phyloP scores from a whole-genome alignment of 305 asterid genomes.

The Nicotiana rustica region DNA sequence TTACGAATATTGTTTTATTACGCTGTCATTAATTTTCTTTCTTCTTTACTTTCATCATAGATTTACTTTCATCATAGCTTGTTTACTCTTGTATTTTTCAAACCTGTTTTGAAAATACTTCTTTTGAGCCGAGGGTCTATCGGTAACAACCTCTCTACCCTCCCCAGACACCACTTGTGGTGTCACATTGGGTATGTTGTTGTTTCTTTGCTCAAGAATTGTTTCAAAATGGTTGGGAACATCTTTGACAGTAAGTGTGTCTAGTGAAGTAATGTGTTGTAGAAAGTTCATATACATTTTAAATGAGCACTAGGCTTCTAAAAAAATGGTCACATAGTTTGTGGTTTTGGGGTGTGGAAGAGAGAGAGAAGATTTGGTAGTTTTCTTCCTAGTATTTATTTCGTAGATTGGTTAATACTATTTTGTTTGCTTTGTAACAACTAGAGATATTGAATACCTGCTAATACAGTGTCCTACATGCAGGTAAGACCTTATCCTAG shows the following conservation, averaged over 20 bases:
- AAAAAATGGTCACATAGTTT: no score
- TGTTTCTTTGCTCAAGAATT: neutral
- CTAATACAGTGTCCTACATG: constrained; percentile 29
- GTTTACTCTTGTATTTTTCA: no score
- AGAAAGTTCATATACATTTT: neutral
- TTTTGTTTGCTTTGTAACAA: neutral
- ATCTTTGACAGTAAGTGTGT: constrained; percentile 7
- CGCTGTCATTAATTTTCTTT: no score
- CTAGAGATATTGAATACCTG: neutral
- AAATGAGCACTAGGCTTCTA: no score
- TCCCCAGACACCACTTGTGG: no score
- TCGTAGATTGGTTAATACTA: neutral
- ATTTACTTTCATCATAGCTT: no score
- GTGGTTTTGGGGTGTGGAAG: neutral
- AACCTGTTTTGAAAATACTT: no score
- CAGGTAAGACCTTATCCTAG: constrained; percentile 98
- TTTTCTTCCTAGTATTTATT: neutral
- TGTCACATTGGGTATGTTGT: no score
- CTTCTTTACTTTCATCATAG: no score
- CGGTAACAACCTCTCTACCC: no score
- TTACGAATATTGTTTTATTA: no score
- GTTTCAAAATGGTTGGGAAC: constrained; percentile 20
- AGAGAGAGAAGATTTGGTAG: neutral
- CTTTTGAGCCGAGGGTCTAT: no score
- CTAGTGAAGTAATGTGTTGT: neutral